Evolutionary conservation across 352 stramenopile species (phyloP).

Genomic region (Globisporangium nunn): DNA sequence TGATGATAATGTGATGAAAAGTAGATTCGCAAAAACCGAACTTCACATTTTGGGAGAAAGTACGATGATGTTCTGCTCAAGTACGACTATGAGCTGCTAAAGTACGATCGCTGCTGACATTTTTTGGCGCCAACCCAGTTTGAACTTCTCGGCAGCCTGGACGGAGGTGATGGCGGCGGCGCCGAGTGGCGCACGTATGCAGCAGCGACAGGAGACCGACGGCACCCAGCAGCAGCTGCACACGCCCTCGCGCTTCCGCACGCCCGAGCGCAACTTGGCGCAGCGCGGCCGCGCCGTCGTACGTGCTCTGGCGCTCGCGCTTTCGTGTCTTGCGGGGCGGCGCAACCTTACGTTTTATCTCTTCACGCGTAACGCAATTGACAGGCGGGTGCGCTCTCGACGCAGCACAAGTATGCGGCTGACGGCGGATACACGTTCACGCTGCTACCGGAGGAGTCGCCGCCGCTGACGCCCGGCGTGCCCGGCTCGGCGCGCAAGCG

Average conservation of each 20-base stretch:
- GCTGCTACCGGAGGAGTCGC: constrained; percentile 34
- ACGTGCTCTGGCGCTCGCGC: constrained; percentile 3
- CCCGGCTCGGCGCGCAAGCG: constrained; percentile 22
- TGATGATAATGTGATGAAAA: too few species aligned
- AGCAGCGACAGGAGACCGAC: constrained; percentile 8
- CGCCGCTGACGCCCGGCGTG: constrained; percentile 13
- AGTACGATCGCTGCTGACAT: neutral
- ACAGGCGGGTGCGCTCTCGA: constrained; percentile 20
- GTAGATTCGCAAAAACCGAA: too few species aligned
- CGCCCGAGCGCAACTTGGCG: constrained; percentile 12
- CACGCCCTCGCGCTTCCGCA: constrained; percentile 12
- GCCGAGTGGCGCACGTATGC: constrained; percentile 6
- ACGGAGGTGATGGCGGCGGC: constrained; percentile 1
- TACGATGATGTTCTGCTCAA: too few species aligned
- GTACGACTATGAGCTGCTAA: too few species aligned
- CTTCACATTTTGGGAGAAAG: too few species aligned
- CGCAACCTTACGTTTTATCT: neutral
- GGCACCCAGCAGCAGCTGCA: constrained; percentile 9
- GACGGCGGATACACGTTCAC: constrained; percentile 43
- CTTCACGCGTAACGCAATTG: neutral
- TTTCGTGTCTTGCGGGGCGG: too few species aligned
- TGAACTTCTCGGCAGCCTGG: neutral
- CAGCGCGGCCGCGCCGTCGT: constrained; percentile 22
- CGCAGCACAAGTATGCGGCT: constrained; percentile 21
- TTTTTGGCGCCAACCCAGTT: neutral